These are phyloP conservation scores for Colletotrichum limetticola DNA, from an alignment of 2,329 filamentous ascomycete genomes.

Conservation along the genomic window DNA sequence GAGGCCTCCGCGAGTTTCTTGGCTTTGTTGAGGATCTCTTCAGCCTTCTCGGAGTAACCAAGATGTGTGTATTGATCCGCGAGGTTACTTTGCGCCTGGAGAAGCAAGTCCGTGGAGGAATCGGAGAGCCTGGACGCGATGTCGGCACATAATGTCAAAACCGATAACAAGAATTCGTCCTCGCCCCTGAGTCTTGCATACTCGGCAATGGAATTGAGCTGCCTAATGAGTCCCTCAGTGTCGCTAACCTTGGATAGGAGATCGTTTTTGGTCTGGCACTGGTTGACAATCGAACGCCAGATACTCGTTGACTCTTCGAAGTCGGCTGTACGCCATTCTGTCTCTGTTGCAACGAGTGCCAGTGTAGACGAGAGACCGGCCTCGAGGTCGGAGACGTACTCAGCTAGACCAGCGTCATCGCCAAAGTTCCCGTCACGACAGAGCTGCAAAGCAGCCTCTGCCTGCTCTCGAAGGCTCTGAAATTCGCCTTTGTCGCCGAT, in stretches of 20 bases:
- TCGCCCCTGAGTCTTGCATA: constrained; percentile 63
- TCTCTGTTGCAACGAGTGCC: constrained; percentile 52
- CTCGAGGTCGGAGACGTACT: constrained; percentile 60
- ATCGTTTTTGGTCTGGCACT: constrained; percentile 51
- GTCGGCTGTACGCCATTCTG: constrained; percentile 42
- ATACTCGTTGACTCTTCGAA: constrained; percentile 50
- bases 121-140: constrained; percentile 50
- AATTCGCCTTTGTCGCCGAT: constrained; percentile 56
- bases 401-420: constrained; percentile 56
- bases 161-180: constrained; percentile 55
- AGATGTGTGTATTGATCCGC: constrained; percentile 64
- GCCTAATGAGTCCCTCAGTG: constrained; percentile 58
- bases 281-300: constrained; percentile 57
- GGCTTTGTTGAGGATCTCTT: constrained; percentile 66
- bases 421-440: constrained; percentile 50
- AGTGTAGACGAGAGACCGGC: constrained; percentile 57
- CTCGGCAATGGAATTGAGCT: constrained; percentile 62
- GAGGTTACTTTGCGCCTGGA: constrained; percentile 59
- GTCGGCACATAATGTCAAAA: constrained; percentile 57
- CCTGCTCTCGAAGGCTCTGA: constrained; percentile 51
- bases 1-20: constrained; percentile 58
- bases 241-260: constrained; percentile 60
- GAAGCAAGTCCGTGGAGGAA: constrained; percentile 50
- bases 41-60: constrained; percentile 63
- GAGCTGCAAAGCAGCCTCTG: constrained; percentile 49